Base-by-base conservation (phyloP, 1,284 basidiomycete species). In the Microbotryomycetes sp. region DNA sequence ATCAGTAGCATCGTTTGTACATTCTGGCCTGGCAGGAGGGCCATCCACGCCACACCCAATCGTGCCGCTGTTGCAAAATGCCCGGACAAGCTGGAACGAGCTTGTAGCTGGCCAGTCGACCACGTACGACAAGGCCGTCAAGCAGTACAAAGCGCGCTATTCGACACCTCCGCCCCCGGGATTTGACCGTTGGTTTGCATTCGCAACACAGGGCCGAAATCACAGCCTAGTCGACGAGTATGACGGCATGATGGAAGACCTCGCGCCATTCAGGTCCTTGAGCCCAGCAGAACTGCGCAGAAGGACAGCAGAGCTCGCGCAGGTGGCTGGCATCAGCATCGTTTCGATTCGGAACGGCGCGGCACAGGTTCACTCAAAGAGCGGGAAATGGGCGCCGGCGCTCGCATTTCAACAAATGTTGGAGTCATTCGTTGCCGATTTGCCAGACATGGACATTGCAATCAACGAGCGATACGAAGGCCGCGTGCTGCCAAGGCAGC, bases 381-480 rank as follows among this genome's bases (percentile, higher is more conserved):
- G 64, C 29, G 68, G 69, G 24, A 68, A 68, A 50, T 71, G 89
- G 87, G 4, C 79, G 81, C 65, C 76, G 89, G 48, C 89, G 88
- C 3, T 88, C 83, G 28, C 86, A 68, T 91, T 91, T 73, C 81
- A 82, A 64, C 72, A 82, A 64, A 80, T 80, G 74, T 87, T 88
- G 59, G 59, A 62, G 77, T 76, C 29, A 50, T 52, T 70, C 46
- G 61, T 69, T 27, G 65, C 69, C 48, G 73, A 91, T 82, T 81
- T 96, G 3, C 91, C 91, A 11, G 83, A 94, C 77, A 85, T 96
- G 83, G 87, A 92, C 70, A 86, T 96, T 69, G 84, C 92, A 0
- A 84, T 96, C 76, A 96, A 96, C 71, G 84, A 88, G 45, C 88
- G 87, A 77, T 86, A 91, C 1, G 92, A 97, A 76, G 89, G 91